Conservation (phyloP, 2,329 filamentous ascomycete species). For the Fusarium sp. region DNA sequence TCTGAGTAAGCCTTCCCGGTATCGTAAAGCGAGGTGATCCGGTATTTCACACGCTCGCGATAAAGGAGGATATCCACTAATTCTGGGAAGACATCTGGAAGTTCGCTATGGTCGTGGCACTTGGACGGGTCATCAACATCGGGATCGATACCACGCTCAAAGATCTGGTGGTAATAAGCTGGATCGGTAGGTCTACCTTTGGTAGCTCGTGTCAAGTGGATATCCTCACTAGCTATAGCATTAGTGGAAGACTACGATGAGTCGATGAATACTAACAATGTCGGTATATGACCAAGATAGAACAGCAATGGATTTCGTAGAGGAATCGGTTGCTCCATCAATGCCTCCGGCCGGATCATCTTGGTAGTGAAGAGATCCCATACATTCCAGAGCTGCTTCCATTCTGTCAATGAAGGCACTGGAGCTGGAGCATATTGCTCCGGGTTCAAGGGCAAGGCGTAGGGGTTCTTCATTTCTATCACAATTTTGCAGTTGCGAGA, state of each 20-base stretch:
- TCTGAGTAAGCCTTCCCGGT: neutral
- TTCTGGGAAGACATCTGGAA: constrained; percentile 20
- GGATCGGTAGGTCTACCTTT: constrained; percentile 1
- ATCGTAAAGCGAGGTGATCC: constrained; percentile 10
- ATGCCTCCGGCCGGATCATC: constrained; percentile 9
- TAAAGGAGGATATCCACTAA: constrained; percentile 19
- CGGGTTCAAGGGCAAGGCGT: constrained; percentile 19
- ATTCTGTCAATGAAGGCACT: constrained; percentile 28
- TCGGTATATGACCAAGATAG: constrained; percentile 29
- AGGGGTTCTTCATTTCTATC: neutral
- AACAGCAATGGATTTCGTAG: constrained; percentile 27
- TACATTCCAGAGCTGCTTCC: constrained; percentile 27
- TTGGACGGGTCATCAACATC: constrained; percentile 23
- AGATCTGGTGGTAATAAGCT: constrained; percentile 13
- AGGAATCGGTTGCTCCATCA: constrained; percentile 34
- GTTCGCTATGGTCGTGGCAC: constrained; percentile 32
- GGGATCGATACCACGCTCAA: constrained; percentile 21
- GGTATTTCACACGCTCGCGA: constrained; percentile 17
- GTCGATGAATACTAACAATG: constrained; percentile 9
- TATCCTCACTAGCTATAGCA: constrained; percentile 7
- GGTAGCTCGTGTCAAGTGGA: constrained; percentile 17
- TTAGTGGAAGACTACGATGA: neutral
- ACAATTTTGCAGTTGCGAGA: rapidly evolving
- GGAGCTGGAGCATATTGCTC: constrained; percentile 19
- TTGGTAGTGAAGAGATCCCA: constrained; percentile 33